These are phyloP conservation scores for Vitis hybrid DNA, from an alignment of 177 flowering plant species.

Conservation along the genomic window DNA sequence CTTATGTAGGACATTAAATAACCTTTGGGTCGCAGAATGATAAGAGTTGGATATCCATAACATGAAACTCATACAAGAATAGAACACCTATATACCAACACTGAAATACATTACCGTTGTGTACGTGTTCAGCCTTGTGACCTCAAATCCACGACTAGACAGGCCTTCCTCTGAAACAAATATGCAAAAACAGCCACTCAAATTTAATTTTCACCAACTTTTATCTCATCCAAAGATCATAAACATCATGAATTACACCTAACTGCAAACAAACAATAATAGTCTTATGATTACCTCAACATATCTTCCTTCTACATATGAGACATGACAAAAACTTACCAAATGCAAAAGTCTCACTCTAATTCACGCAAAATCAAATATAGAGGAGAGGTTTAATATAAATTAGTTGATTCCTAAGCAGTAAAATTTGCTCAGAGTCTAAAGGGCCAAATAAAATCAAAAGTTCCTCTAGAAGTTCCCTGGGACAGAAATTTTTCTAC, in stretches of 20 bases:
- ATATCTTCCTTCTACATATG: not conserved
- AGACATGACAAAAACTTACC: not conserved
- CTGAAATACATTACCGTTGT: constrained; percentile 58
- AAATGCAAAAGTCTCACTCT: not conserved
- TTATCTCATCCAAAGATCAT: not conserved
- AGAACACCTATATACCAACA: not conserved
- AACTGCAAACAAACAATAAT: no score
- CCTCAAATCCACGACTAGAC: constrained; percentile 78
- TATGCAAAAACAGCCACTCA: constrained; percentile 2
- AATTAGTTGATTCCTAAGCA: not conserved
- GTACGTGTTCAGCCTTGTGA: constrained; percentile 86
- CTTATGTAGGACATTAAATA: not conserved
- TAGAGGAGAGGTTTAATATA: not conserved
- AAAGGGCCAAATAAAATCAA: not conserved
- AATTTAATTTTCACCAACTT: not conserved
- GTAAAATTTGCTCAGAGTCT: not conserved
- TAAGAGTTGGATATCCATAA: not conserved
- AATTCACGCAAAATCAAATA: not conserved
- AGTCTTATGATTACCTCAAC: not conserved
- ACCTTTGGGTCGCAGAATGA: not conserved
- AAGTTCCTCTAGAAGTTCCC: not conserved
- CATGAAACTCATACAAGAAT: not conserved
- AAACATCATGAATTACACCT: not conserved
- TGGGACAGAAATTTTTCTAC: not conserved
- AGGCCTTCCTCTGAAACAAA: constrained; percentile 73